Conservation (phyloP, 148 eudicot species). For the Arbutus unedo region DNA sequence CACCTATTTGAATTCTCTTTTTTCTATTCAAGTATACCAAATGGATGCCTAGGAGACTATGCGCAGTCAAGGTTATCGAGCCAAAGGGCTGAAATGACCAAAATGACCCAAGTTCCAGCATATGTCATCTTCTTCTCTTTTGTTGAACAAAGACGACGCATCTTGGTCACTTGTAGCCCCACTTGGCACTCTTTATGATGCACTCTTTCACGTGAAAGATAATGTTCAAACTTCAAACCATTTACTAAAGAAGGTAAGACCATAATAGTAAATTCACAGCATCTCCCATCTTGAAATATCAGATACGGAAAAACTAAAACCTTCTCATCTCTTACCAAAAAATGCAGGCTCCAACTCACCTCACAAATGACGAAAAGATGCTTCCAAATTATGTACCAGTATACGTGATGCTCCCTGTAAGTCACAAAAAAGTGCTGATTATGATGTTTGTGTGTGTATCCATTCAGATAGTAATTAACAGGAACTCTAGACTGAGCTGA, state of each 20-base stretch:
- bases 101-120: neutral
- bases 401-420: slow-evolving; percentile 82
- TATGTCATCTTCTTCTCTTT: neutral
- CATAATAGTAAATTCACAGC: neutral
- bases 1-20: neutral
- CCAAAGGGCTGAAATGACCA: neutral
- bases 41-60: neutral
- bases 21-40: neutral
- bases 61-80: neutral
- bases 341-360: slow-evolving; percentile 37
- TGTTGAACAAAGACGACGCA: neutral
- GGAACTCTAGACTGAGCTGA: neutral
- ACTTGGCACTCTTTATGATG: slow-evolving; percentile 9
- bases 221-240: neutral
- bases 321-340: slow-evolving; percentile 8
- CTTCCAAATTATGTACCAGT: slow-evolving; percentile 74
- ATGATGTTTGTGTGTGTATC: neutral
- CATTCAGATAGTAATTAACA: neutral
- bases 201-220: neutral
- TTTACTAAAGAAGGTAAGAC: slow-evolving; percentile 1
- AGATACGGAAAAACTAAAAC: neutral
- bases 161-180: neutral
- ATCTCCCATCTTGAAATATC: neutral
- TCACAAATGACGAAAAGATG: slow-evolving; percentile 32
- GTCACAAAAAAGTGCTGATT: neutral